A percentile compares a stretch with the other conserved stretches of the same genome.
phyloP scores from a whole-genome alignment of 495 filamentous ascomycete genomes.

The Astrocystis sublimbata region DNA sequence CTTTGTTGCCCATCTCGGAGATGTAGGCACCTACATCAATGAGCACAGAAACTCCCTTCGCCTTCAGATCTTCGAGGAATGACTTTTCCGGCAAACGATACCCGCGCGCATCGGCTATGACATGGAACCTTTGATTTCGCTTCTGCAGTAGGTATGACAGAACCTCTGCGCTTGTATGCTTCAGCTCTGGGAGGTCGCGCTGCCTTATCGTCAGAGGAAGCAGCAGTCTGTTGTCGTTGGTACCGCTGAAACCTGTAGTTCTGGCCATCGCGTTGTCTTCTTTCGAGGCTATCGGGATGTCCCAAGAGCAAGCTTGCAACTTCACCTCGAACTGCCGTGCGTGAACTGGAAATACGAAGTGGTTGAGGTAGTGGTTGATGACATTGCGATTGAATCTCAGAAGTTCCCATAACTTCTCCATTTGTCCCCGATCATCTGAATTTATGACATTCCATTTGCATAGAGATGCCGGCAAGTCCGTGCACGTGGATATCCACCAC shows the following conservation, averaged over 20 bases:
- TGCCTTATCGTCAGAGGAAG: constrained; percentile 55
- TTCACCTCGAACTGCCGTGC: constrained; percentile 56
- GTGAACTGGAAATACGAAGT: constrained; percentile 55
- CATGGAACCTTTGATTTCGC: constrained; percentile 44
- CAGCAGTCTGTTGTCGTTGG: constrained; percentile 52
- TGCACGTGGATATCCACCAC: constrained; percentile 39
- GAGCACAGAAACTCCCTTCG: constrained; percentile 41
- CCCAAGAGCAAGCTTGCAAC: constrained; percentile 56
- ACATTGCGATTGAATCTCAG: constrained; percentile 39
- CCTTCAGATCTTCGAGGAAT: constrained; percentile 36
- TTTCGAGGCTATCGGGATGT: constrained; percentile 43
- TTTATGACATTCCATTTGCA: constrained; percentile 52
- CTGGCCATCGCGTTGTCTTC: constrained; percentile 15
- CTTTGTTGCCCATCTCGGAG: constrained; percentile 47
- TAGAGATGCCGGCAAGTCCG: constrained; percentile 43
- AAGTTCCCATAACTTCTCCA: constrained; percentile 42
- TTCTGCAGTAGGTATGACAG: constrained; percentile 50
- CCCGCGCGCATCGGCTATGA: constrained; percentile 31
- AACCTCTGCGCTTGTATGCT: constrained; percentile 57
- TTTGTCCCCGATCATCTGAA: constrained; percentile 48
- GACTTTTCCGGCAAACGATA: constrained; percentile 37
- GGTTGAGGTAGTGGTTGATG: constrained; percentile 55
- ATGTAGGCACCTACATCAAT: constrained; percentile 57
- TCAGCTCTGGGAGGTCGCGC: constrained; percentile 47
- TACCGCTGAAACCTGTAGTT: constrained; percentile 59